A percentile compares a stretch with the other conserved stretches of the same genome.
Conservation (phyloP, 2,329 filamentous ascomycete genomes). For the Aciculosporium take region DNA sequence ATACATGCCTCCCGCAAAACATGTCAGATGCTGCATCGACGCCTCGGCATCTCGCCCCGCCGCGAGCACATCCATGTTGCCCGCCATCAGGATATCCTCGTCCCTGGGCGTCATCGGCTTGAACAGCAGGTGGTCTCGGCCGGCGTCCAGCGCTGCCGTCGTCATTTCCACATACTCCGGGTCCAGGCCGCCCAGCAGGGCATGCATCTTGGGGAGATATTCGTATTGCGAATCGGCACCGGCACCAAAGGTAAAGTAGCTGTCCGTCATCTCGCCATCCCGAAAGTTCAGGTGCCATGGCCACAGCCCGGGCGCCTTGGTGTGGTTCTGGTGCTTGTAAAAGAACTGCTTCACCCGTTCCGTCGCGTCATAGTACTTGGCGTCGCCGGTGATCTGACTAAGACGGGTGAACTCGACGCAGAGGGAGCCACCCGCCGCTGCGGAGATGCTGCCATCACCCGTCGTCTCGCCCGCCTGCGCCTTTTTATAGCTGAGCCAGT, state of each 20-base stretch:
- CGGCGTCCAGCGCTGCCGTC: constrained; percentile 43
- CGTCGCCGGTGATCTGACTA: constrained; percentile 55
- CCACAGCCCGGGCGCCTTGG: constrained; percentile 59
- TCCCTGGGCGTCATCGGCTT: constrained; percentile 48
- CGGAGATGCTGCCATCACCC: constrained; percentile 23
- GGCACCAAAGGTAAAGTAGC: constrained; percentile 29
- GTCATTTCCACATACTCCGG: constrained; percentile 53
- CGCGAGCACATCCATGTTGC: constrained; percentile 19
- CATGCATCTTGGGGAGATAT: constrained; percentile 44
- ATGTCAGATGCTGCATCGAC: constrained; percentile 46
- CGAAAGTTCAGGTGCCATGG: constrained; percentile 49
- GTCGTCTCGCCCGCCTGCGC: constrained; percentile 24
- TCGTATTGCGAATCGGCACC: constrained; percentile 40
- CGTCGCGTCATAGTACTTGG: constrained; percentile 64
- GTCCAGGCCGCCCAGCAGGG: constrained; percentile 50
- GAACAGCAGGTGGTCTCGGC: constrained; percentile 50
- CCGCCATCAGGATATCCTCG: constrained; percentile 47
- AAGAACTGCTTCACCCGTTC: constrained; percentile 59
- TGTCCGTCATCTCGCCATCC: constrained; percentile 30
- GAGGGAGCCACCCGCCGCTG: constrained; percentile 46
- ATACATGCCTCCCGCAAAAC: constrained; percentile 59
- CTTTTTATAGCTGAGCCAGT: constrained; percentile 29
- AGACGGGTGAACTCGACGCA: constrained; percentile 63
- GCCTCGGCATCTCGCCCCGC: constrained; percentile 16
- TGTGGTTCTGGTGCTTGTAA: constrained; percentile 48